Conservation (phyloP, 163 green algal species). For the Trebouxia gelatinosa region DNA sequence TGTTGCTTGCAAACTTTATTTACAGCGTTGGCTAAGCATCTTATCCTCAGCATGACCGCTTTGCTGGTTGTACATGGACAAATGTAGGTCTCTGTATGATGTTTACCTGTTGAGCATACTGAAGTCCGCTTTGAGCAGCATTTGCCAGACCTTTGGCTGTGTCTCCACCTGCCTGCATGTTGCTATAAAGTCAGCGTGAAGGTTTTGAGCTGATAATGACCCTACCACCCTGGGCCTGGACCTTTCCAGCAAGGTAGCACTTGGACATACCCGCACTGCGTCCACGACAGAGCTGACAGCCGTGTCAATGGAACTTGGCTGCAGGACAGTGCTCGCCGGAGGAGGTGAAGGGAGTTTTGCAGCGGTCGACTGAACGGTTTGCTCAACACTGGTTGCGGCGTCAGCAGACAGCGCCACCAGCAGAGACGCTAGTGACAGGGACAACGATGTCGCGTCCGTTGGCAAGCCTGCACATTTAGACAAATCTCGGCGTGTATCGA, state of each 20-base stretch:
- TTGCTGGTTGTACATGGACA: background rate
- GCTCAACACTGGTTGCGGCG: slow-evolving; percentile 46
- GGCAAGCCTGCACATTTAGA: too few relatives aligned
- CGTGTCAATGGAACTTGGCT: slow-evolving; percentile 48
- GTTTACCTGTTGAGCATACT: slow-evolving; percentile 39
- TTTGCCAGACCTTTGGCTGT: slow-evolving; percentile 59
- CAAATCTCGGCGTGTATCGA: too few relatives aligned
- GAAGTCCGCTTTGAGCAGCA: slow-evolving; percentile 35
- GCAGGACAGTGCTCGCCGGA: background rate
- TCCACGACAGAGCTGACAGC: slow-evolving; percentile 59
- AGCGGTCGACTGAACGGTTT: slow-evolving; percentile 43
- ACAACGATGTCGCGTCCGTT: too few relatives aligned
- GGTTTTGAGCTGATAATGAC: too few relatives aligned
- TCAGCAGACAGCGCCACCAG: too few relatives aligned
- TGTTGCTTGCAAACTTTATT: too few relatives aligned
- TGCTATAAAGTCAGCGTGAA: too few relatives aligned
- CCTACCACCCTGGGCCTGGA: slow-evolving; percentile 13
- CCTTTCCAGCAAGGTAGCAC: background rate
- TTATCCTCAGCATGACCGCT: too few relatives aligned
- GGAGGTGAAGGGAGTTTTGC: too few relatives aligned
- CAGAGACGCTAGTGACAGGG: too few relatives aligned
- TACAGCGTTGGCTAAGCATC: too few relatives aligned
- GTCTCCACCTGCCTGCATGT: slow-evolving; percentile 58
- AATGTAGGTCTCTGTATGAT: background rate
- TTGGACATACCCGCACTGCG: slow-evolving; percentile 51